A percentile compares a stretch with the other conserved stretches of the same genome.
These are phyloP conservation scores for Zanthoxylum bungeanum DNA, from an alignment of 345 rosid species.

Conservation along the genomic window DNA sequence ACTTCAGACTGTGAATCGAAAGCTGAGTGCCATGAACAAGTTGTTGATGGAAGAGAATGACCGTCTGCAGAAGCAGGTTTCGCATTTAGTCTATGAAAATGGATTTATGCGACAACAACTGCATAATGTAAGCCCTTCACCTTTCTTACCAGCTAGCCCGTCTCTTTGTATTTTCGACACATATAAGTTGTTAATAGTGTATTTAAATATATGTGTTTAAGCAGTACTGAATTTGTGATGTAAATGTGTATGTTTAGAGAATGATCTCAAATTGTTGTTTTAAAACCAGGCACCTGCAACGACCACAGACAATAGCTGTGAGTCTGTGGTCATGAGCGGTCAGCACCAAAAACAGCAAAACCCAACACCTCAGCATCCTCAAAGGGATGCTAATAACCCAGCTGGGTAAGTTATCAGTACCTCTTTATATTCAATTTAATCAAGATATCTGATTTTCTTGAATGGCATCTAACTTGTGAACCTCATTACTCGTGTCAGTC, in stretches of 20 bases:
- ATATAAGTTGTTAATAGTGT: no score
- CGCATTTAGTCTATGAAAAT: constrained; percentile 89
- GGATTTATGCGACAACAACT: constrained; percentile 83
- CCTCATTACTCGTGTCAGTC: constrained; percentile 34
- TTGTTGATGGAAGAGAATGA: constrained; percentile 99
- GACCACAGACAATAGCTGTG: constrained; percentile 99
- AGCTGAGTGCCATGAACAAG: constrained; percentile 91
- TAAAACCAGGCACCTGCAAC: constrained; percentile 66
- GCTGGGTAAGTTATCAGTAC: constrained; percentile 61
- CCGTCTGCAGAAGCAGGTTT: constrained; percentile 96
- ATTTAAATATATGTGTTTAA: no score
- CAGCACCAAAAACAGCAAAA: constrained; percentile 97
- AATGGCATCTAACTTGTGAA: background rate
- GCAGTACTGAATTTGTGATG: background rate
- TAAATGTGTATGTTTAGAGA: background rate
- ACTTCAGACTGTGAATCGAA: constrained; percentile 85
- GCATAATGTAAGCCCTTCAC: constrained; percentile 42
- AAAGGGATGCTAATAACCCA: constrained; percentile 95
- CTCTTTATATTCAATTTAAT: background rate
- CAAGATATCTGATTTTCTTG: background rate
- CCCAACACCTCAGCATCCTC: constrained; percentile 92
- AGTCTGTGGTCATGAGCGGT: constrained; percentile 98
- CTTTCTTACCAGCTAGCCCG: background rate
- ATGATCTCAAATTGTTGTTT: background rate
- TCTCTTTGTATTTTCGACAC: background rate